A percentile compares a stretch with the other conserved stretches of the same genome.
Conservation (phyloP, 495 filamentous ascomycete genomes). For the Emericellopsis terricola region DNA sequence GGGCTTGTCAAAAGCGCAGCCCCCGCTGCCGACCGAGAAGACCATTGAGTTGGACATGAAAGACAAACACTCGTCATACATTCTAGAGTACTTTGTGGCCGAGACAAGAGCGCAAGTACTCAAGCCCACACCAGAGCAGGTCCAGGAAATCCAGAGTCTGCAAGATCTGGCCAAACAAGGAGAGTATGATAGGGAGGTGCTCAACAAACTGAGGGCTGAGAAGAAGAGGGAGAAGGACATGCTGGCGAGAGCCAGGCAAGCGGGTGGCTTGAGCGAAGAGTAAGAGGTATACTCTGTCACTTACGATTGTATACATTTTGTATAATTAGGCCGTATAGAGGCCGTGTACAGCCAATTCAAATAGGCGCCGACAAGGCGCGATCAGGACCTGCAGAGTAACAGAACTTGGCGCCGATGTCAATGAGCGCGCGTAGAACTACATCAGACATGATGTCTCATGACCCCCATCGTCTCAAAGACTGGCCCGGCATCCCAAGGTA, state of each 20-base stretch:
- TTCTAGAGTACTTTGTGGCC: slow-evolving; percentile 47
- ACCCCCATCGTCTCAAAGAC: too few species aligned
- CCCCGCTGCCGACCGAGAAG: slow-evolving; percentile 23
- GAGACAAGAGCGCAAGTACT: slow-evolving; percentile 51
- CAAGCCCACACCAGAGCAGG: slow-evolving; percentile 39
- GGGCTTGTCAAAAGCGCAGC: slow-evolving; percentile 19
- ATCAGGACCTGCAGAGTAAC: too few species aligned
- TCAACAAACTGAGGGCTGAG: slow-evolving; percentile 41
- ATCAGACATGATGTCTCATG: too few species aligned
- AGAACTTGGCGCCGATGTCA: too few species aligned
- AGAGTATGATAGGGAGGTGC: slow-evolving; percentile 37
- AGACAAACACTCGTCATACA: slow-evolving; percentile 37
- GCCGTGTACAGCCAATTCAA: too few species aligned
- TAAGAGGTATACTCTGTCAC: neutral
- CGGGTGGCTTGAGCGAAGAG: slow-evolving; percentile 1
- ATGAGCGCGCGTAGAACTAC: too few species aligned
- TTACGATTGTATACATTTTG: too few species aligned
- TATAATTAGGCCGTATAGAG: too few species aligned
- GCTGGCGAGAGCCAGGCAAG: slow-evolving; percentile 7
- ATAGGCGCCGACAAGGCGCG: too few species aligned
- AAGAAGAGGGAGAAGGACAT: slow-evolving; percentile 40
- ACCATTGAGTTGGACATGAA: slow-evolving; percentile 44
- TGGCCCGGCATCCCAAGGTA: too few species aligned
- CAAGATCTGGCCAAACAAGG: slow-evolving; percentile 34
- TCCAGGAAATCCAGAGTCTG: slow-evolving; percentile 36